Conservation (phyloP, 768 basidiomycete species). For the Kwoniella mangroviensis region DNA sequence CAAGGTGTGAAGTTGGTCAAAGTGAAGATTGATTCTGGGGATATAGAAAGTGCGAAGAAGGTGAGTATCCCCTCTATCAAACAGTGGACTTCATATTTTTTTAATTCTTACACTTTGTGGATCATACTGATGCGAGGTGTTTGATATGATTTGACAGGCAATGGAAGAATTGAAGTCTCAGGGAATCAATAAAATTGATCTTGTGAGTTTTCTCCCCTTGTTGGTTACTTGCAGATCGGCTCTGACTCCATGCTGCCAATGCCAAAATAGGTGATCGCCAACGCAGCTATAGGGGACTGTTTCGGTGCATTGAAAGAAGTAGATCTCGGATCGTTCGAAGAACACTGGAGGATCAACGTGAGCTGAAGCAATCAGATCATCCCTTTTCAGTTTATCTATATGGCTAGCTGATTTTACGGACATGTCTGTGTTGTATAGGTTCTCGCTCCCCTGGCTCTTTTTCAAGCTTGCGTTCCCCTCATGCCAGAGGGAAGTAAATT, state of each 20-base stretch:
- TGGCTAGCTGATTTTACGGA: too few species aligned
- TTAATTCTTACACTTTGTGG: too few species aligned
- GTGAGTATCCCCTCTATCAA: too few species aligned
- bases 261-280: conserved; percentile 27
- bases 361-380: too few species aligned
- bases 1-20: conserved; percentile 19
- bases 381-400: too few species aligned
- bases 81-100: too few species aligned
- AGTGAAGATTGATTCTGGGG: conserved; percentile 25
- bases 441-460: conserved; percentile 39
- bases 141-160: too few species aligned
- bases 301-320: conserved; percentile 25
- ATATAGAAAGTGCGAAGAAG: conserved; percentile 17
- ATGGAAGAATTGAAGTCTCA: conserved; percentile 27
- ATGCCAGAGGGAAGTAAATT: conserved; percentile 43
- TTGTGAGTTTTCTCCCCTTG: conserved; percentile 8
- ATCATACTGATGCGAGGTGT: too few species aligned
- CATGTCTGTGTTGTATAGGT: conserved; percentile 20
- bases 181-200: conserved; percentile 27
- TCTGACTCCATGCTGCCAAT: not conserved
- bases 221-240: not conserved
- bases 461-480: conserved; percentile 42
- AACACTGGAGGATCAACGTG: conserved; percentile 36
- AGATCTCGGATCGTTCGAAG: conserved; percentile 26
- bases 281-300: conserved; percentile 32